phyloP scores from a whole-genome alignment of 164 flowering plant genomes.

The Stephania japonica region DNA sequence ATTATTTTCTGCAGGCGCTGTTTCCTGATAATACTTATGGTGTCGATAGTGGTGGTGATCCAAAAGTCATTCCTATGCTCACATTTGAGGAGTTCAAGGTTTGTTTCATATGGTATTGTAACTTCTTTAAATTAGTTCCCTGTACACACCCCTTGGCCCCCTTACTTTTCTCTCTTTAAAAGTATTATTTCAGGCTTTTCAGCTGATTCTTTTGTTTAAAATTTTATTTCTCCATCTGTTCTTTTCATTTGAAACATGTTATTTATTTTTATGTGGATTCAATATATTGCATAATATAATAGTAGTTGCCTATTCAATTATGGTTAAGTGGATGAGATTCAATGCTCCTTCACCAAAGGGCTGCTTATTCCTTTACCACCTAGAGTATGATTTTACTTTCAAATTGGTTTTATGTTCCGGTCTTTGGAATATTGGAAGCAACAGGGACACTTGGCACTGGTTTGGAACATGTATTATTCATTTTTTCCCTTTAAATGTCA shows the following conservation, averaged over 20 bases:
- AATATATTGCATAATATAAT: background rate
- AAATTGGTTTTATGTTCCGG: background rate
- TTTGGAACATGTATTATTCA: background rate
- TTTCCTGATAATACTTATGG: conserved; percentile 96
- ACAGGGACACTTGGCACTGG: background rate
- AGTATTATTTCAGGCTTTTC: background rate
- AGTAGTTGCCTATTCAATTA: too few relatives aligned
- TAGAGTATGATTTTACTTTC: too few relatives aligned
- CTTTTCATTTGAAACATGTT: too few relatives aligned
- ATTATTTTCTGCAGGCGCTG: conserved; percentile 49
- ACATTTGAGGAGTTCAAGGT: conserved; percentile 97
- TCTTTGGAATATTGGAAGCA: background rate
- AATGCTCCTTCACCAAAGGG: too few relatives aligned
- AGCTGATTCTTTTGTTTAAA: too few relatives aligned
- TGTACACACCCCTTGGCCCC: background rate
- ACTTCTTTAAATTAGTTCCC: background rate
- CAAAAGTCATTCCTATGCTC: conserved; percentile 81
- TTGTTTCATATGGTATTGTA: conserved; percentile 12
- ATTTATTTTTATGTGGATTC: background rate
- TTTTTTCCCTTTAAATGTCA: background rate
- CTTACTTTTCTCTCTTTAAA: background rate
- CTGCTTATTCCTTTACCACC: too few relatives aligned
- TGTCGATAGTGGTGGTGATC: conserved; percentile 99
- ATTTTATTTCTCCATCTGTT: too few relatives aligned
- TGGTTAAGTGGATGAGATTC: too few relatives aligned